Evolutionary conservation across 176 grass and related monocot genomes (phyloP), one percentile per base, ranked within the genome.

Genomic region (Cenchrus fungigraminus): DNA sequence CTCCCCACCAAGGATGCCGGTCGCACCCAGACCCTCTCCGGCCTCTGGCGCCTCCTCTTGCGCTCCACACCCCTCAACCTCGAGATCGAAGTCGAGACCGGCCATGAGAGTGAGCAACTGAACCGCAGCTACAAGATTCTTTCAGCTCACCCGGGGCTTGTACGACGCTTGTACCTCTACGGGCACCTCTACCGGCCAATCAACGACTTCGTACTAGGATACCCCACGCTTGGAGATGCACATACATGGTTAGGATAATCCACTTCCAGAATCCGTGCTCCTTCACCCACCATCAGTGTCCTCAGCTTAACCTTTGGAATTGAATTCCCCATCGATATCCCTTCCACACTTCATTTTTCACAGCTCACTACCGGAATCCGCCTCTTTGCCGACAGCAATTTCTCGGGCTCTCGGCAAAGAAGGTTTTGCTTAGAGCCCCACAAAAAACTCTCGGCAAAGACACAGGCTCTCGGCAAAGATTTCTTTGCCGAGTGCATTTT

Each of bases 241-340:
- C 34, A 11, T 8, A 40, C 25, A 8, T 0, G 34, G 4, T 4
- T 50, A 10, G 9, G 47, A 50, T 50, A 10, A 50, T 50, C 9
- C 9, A 42, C 29, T 57, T 57, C 73, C 73, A 1, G 29, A 0
- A 1, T 57, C 52, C n/a, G 15, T 75, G 51, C 14, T 75, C 50
- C 49, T 9, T 32, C 15, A 4, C 47, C 29, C 54, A 0, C 22
- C 31, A 25, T 37, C 49, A 3, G 25, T 9, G 28, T 17, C 13
- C 72, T 74, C 6, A 14, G 25, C 25, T 54, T 74, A 6, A 50
- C 47, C 47, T 50, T 50, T 9, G 14, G 14, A 75, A 15, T 14
- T 0, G 1, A 22, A 0, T 4, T 53, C 7, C 28, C 51, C 8
- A 4, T 0, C 0, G 2, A 75, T 3, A 17, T 31, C 47, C 9